A percentile compares a stretch with the other conserved stretches of the same genome.
phyloP scores from a whole-genome alignment of 2,329 filamentous ascomycete genomes.

The Trichoderma citrinoviride region DNA sequence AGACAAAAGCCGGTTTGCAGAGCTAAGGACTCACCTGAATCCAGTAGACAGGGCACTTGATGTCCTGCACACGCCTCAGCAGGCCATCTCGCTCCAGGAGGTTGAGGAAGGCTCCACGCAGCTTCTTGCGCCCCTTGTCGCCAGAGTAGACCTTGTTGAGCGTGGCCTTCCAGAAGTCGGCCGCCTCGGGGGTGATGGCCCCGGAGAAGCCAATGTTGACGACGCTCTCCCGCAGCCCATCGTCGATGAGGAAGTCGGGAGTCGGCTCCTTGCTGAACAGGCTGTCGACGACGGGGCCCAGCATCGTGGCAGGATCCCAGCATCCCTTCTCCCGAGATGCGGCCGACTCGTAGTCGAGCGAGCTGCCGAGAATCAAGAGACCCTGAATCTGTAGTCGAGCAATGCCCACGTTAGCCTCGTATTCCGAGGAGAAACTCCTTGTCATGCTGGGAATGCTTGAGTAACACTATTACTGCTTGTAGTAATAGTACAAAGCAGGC shows the following conservation, averaged over 20 bases:
- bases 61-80: slow-evolving; percentile 43
- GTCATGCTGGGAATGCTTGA: not conserved
- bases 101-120: slow-evolving; percentile 45
- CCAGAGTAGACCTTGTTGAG: slow-evolving; percentile 48
- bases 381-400: slow-evolving; percentile 42
- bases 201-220: slow-evolving; percentile 46
- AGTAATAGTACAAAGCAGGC: not conserved
- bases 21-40: slow-evolving; percentile 41
- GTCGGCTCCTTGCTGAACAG: slow-evolving; percentile 42
- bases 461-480: not conserved
- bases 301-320: slow-evolving; percentile 47
- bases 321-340: slow-evolving; percentile 46
- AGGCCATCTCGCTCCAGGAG: slow-evolving; percentile 49
- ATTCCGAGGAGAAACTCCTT: not conserved
- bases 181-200: slow-evolving; percentile 37
- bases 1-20: not conserved
- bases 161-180: slow-evolving; percentile 46
- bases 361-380: slow-evolving; percentile 48
- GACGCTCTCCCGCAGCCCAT: slow-evolving; percentile 47
- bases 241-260: slow-evolving; percentile 47
- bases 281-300: slow-evolving; percentile 42
- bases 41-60: slow-evolving; percentile 53
- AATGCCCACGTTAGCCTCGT: slow-evolving; percentile 1
- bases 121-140: slow-evolving; percentile 49
- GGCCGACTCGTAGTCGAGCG: slow-evolving; percentile 52